These are phyloP conservation scores for Hippophae rhamnoides DNA, from an alignment of 306 rosid species.

Conservation along the genomic window DNA sequence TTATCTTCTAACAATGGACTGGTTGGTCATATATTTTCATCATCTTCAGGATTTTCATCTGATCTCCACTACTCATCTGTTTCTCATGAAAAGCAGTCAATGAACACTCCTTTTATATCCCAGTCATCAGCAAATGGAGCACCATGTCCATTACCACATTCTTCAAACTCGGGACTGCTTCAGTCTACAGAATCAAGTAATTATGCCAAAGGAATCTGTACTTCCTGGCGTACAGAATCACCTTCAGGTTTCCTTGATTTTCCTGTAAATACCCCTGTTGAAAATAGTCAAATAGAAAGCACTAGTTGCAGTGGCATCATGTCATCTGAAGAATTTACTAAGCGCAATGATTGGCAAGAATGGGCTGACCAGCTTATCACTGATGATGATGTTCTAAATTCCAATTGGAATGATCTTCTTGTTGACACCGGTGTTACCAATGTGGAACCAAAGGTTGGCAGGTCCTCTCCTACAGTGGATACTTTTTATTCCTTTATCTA, in stretches of 20 bases:
- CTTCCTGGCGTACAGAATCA: slow-evolving; percentile 70
- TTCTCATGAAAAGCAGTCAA: slow-evolving; percentile 52
- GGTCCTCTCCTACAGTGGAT: slow-evolving; percentile 15
- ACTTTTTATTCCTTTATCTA: background rate
- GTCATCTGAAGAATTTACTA: slow-evolving; percentile 60
- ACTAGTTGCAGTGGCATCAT: slow-evolving; percentile 50
- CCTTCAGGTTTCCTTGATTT: slow-evolving; percentile 62
- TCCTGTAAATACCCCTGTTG: slow-evolving; percentile 50
- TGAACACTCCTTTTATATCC: slow-evolving; percentile 46
- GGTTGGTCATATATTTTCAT: slow-evolving; percentile 79
- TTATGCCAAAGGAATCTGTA: slow-evolving; percentile 47
- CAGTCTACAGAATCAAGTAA: slow-evolving; percentile 42
- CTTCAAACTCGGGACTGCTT: slow-evolving; percentile 42
- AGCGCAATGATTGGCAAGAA: slow-evolving; percentile 74
- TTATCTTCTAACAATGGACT: slow-evolving; percentile 51
- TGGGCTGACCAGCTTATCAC: slow-evolving; percentile 93
- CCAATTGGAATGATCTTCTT: slow-evolving; percentile 84
- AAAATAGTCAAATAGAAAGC: slow-evolving; percentile 54
- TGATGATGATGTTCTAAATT: slow-evolving; percentile 68
- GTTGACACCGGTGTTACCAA: slow-evolving; percentile 50
- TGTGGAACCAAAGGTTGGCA: slow-evolving; percentile 73
- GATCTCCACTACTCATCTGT: slow-evolving; percentile 74
- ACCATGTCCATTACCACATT: slow-evolving; percentile 44
- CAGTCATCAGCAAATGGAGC: slow-evolving; percentile 33
- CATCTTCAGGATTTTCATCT: slow-evolving; percentile 72